Base-by-base conservation (phyloP, 2,329 filamentous ascomycete genomes). In the Eurotiales sp. region DNA sequence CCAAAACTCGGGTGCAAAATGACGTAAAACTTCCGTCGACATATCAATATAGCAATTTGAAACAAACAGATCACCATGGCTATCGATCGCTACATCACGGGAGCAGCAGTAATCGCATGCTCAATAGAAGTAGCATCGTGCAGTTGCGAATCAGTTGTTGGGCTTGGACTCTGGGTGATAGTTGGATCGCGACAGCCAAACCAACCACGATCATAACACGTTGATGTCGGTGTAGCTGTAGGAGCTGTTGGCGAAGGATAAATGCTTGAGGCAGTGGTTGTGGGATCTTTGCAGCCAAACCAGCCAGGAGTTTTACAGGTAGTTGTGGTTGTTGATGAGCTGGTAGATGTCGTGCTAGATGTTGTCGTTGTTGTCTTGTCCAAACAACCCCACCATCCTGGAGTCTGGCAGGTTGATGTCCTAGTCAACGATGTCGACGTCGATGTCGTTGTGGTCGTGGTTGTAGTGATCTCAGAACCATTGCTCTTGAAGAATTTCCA, bases 401-500 rank as follows among this genome's bases (percentile, higher is more conserved):
- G 91, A 1, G 91, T 96, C 68, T 93, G 81, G 72, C 91, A 96
- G 0, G 90, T 96, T 50, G 85, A 84, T 0, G 91, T 96, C 40
- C 90, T 79, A 1, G 86, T 90, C 46, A 79, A 71, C 3, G 83
- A 87, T 11, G 64, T 79, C 2, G 81, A 83, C 2, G 78, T 77
- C 1, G 80, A 78, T 1, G 79, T 80, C 3, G 74, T 76, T 0
- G 83, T 83, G 0, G 86, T 87, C 0, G 84, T 90, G 1, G 83
- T 83, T 1, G 86, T 87, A 0, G 85, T 90, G 1, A 78, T 80
- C 56, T 91, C 86, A 1, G 88, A 93, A 25, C 87, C 87, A 65
- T 96, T 96, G 67, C 90, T 95, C 69, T 91, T 86, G 64, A 89
- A 95, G 77, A 90, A 95, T 63, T 96, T 95, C 93, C 93, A 97